Base-by-base conservation (phyloP, 192 early-diverging fungal genomes). In the Coemansia sp. region DNA sequence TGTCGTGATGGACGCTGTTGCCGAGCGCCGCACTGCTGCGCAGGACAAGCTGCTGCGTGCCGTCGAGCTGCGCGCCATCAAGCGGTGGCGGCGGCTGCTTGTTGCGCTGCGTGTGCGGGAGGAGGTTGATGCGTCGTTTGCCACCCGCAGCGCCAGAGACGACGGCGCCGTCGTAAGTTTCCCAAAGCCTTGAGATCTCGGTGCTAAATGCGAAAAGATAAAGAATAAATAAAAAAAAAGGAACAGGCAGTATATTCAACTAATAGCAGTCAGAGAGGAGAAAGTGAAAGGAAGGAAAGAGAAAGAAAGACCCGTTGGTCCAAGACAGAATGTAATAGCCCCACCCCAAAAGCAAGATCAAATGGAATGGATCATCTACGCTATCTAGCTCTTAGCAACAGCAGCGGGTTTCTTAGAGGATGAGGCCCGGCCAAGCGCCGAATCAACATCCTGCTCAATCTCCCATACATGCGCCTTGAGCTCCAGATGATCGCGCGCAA, bases 401-500 rank as follows among this genome's bases (percentile, higher is more conserved):
- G 32, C 32, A 32, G 32, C 32, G 32, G 32, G 32, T 32, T 22
- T 22, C 7, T 6, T 22, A 8, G 19, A 19, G 19, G 56, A 58
- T 0, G 56, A 16, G 16, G 67, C 19, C 65, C 66, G 65, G 18
- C 66, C 69, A 37, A 77, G 61, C 32, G 67, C 74, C 22, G 76
- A 41, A 49, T 82, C 80, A 18, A 82, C 80, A 42, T 82, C 80
- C 64, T 82, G 80, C 63, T 82, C 80, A 37, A 82, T 67, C 63
- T 82, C 91, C 91, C 90, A 93, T 18, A 96, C 88, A 58, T 90
- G 87, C 0, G 90, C 88, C 72, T 94, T 94, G 63, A 93, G 84
- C 73, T 94, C 93, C 41, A 96, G 80, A 61, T 93, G 91, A 49
- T 91, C 90, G 68, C 92, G 86, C 61, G 90, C 87, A 48, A 94